phyloP scores from a whole-genome alignment of 1,139 yeast genomes.

The Debaryomycetaceae sp. region DNA sequence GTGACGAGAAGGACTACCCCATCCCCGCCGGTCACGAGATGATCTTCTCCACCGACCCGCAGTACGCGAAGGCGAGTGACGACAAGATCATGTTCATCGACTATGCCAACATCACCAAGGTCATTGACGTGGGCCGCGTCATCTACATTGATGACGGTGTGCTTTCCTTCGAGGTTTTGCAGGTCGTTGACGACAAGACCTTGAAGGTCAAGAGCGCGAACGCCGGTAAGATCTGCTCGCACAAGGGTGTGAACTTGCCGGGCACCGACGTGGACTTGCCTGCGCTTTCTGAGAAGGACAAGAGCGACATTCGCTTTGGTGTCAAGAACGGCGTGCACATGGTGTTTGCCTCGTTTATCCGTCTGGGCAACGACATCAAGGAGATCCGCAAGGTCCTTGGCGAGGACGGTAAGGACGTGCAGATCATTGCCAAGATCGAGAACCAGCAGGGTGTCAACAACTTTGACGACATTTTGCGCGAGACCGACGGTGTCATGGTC shows the following conservation, averaged over 20 bases:
- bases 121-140: constrained; percentile 74
- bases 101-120: constrained; percentile 93
- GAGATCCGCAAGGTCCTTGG: constrained; percentile 92
- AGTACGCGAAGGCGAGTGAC: constrained; percentile 60
- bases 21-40: constrained; percentile 80
- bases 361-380: constrained; percentile 82
- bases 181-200: constrained; percentile 67
- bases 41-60: constrained; percentile 86
- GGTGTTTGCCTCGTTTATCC: constrained; percentile 96
- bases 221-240: constrained; percentile 91
- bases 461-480: constrained; percentile 88
- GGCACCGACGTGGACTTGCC: constrained; percentile 98
- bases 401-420: constrained; percentile 92
- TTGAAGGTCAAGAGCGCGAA: constrained; percentile 82
- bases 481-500: constrained; percentile 99
- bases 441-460: constrained; percentile 99
- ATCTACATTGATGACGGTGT: constrained; percentile 98
- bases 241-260: constrained; percentile 98
- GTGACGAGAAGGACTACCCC: constrained; percentile 67
- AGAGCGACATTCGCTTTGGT: constrained; percentile 83
- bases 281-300: constrained; percentile 94
- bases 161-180: constrained; percentile 83
- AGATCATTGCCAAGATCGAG: constrained; percentile 95
- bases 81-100: constrained; percentile 80
- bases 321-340: constrained; percentile 95